A percentile compares a stretch with the other conserved stretches of the same genome.
phyloP scores from a whole-genome alignment of 495 filamentous ascomycete genomes.

The Penicillium coprophilum region DNA sequence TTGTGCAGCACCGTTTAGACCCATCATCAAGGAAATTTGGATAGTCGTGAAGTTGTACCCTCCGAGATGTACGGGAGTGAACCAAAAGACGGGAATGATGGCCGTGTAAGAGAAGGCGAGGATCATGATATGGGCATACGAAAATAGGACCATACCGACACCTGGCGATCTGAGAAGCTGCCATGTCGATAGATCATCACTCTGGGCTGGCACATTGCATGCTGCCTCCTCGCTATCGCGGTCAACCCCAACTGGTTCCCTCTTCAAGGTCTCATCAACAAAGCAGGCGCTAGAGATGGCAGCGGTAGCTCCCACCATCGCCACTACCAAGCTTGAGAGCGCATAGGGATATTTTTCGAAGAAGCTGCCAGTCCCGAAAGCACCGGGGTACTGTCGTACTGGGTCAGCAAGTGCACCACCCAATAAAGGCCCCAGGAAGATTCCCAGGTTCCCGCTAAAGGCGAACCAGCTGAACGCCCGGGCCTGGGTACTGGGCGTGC shows the following conservation, averaged over 20 bases:
- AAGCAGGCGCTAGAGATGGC: constrained; percentile 49
- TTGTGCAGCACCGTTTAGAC: constrained; percentile 57
- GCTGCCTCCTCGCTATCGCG: constrained; percentile 7
- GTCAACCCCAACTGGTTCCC: constrained; percentile 18
- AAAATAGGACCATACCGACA: constrained; percentile 59
- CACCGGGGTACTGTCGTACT: constrained; percentile 51
- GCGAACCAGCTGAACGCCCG: constrained; percentile 71
- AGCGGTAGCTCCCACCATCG: constrained; percentile 47
- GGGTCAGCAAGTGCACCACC: constrained; percentile 64
- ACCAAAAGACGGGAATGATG: constrained; percentile 60
- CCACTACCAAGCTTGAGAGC: constrained; percentile 56
- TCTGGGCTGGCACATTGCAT: neutral
- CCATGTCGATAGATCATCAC: constrained; percentile 43
- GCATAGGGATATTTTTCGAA: constrained; percentile 65
- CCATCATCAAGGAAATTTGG: constrained; percentile 61
- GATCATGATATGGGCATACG: constrained; percentile 60
- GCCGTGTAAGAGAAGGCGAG: constrained; percentile 66
- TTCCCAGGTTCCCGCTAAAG: constrained; percentile 66
- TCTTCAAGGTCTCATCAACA: constrained; percentile 55
- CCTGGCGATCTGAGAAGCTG: constrained; percentile 60
- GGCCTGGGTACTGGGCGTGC: constrained; percentile 63
- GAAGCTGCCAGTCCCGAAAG: constrained; percentile 55
- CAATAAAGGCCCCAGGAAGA: constrained; percentile 64
- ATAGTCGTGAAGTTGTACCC: constrained; percentile 59
- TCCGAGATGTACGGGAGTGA: constrained; percentile 52